These are phyloP conservation scores for Juncus inflexus DNA, from an alignment of 176 grass and related monocot genomes.

Conservation along the genomic window DNA sequence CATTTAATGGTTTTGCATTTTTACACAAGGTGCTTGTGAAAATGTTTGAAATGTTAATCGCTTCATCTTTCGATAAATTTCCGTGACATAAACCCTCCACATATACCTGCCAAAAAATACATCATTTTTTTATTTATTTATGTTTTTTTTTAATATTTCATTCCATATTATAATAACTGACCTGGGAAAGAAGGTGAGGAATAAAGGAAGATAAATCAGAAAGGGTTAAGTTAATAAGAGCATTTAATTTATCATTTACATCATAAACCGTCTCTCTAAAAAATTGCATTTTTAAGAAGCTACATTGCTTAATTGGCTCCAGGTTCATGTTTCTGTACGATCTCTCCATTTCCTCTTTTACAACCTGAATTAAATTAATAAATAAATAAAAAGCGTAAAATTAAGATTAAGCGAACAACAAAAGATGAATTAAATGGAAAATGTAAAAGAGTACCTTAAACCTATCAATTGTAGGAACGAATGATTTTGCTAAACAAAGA, in stretches of 20 bases:
- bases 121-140: not conserved
- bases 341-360: slow-evolving; percentile 87
- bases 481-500: slow-evolving; percentile 52
- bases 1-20: slow-evolving; percentile 37
- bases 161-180: slow-evolving; percentile 6
- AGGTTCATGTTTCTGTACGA: slow-evolving; percentile 70
- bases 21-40: slow-evolving; percentile 43
- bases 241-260: slow-evolving; percentile 52
- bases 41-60: slow-evolving; percentile 61
- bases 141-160: too few relatives aligned
- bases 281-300: slow-evolving; percentile 68
- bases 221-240: slow-evolving; percentile 42
- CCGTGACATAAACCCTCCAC: slow-evolving; percentile 86
- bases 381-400: too few relatives aligned
- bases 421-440: not conserved
- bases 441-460: slow-evolving; percentile 63
- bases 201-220: slow-evolving; percentile 48
- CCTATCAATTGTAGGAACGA: slow-evolving; percentile 63
- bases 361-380: slow-evolving; percentile 36
- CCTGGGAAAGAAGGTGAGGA: slow-evolving; percentile 64
- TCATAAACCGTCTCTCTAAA: slow-evolving; percentile 65
- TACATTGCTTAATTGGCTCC: slow-evolving; percentile 72
- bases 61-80: slow-evolving; percentile 73
- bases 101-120: slow-evolving; percentile 44
- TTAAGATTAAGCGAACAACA: not conserved